Evolutionary conservation across 495 filamentous ascomycete genomes (phyloP).

Genomic region (Penicillium salamii): DNA sequence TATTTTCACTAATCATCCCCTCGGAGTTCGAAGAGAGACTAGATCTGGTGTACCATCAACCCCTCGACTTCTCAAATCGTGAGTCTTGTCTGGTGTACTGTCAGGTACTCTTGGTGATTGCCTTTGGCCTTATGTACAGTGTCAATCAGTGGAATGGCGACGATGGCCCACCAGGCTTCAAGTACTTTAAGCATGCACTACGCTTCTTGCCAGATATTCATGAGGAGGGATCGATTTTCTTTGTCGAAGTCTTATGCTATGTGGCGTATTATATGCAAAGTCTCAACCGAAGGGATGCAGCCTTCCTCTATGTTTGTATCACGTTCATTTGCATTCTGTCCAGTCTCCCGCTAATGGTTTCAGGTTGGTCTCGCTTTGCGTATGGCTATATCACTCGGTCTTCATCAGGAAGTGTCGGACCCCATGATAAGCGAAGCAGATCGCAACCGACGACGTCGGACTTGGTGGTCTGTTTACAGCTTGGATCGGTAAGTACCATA

Average conservation of each 20-base stretch:
- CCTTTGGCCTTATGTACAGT: conserved; percentile 53
- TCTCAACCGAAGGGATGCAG: conserved; percentile 47
- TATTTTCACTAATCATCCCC: conserved; percentile 47
- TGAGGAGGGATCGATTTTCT: conserved; percentile 49
- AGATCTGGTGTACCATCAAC: conserved; percentile 34
- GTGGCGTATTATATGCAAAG: conserved; percentile 54
- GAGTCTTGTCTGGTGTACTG: conserved; percentile 37
- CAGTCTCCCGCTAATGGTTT: conserved; percentile 2
- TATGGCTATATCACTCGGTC: conserved; percentile 50
- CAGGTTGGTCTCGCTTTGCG: conserved; percentile 49
- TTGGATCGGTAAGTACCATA: conserved; percentile 33
- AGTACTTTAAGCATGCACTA: conserved; percentile 47
- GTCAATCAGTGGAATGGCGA: conserved; percentile 50
- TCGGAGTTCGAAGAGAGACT: conserved; percentile 42
- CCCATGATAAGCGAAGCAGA: conserved; percentile 28
- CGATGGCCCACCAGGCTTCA: conserved; percentile 48
- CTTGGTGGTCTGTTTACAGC: conserved; percentile 54
- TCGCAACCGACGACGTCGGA: conserved; percentile 44
- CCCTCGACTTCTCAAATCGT: conserved; percentile 30
- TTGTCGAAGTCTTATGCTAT: conserved; percentile 49
- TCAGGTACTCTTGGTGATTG: conserved; percentile 43
- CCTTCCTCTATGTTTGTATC: conserved; percentile 41
- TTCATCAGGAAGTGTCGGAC: conserved; percentile 48
- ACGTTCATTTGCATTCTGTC: neutral
- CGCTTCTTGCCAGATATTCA: conserved; percentile 48